Base-by-base conservation (phyloP, 1,139 yeast species). In the Lodderomyces margitis region DNA sequence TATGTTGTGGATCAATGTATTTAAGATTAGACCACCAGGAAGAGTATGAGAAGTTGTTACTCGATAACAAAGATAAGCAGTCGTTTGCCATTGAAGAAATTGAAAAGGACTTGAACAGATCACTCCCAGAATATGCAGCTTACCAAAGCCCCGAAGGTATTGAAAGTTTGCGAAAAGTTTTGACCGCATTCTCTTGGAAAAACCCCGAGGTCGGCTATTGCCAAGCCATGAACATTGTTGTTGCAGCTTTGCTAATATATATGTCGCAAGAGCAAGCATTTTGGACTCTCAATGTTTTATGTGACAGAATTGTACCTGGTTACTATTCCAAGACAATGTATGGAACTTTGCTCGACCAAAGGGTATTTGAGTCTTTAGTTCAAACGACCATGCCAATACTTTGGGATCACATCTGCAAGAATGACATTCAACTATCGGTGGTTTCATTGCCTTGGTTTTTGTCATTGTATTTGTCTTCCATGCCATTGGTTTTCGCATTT, bases 191-290 rank as follows among this genome's bases (percentile, higher is more conserved):
- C 57, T 87, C 97, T 0, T 92, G 98, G 98, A 87, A 87, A 54
- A 89, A 91, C 57, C 97, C 97, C 0, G 96, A 92, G 40, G 88
- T 94, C 17, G 99, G 99, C 0, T 94, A 94, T 62, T 94, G 99
- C 60, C 98, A 94, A 60, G 98, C 98, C 1, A 94, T 94, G 99
- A 94, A 94, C 59, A 94, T 94, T 44, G 97, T 94, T 6, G 87
- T 84, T 1, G 99, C 99, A 1, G 97, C 96, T 0, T 66, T 94
- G 42, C 70, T 94, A 46, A 92, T 94, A 42, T 91, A 85, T 61
- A 91, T 89, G 85, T 85, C 95, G 7, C 98, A 94, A 61, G 98
- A 92, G 51, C 98, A 94, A 62, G 98, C 97, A 0, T 94, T 89
- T 58, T 94, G 98, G 98, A 79, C 94, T 45, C 70, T 94, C 45